A percentile compares a stretch with the other conserved stretches of the same genome.
These are phyloP conservation scores for Lasiodiplodia sp. DNA, from an alignment of 2,329 filamentous ascomycete species.

Conservation along the genomic window DNA sequence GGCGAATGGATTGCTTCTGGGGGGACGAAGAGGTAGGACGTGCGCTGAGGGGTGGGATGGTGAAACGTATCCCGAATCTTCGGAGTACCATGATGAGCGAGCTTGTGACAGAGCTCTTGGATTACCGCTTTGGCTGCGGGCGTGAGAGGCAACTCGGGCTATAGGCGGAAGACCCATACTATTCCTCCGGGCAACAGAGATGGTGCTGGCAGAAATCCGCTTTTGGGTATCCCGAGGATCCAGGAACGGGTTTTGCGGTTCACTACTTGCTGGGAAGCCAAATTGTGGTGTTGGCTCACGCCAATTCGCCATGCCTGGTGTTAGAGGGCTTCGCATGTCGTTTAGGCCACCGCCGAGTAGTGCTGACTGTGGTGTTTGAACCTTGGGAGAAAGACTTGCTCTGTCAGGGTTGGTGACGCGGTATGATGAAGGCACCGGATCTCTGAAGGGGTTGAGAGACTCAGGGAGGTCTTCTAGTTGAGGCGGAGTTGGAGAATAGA, in stretches of 20 bases:
- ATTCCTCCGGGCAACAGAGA: neutral
- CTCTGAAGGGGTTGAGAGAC: slow-evolving; percentile 22
- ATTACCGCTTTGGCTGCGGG: slow-evolving; percentile 1
- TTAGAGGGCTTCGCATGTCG: neutral
- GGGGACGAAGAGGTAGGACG: slow-evolving; percentile 12
- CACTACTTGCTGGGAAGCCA: neutral
- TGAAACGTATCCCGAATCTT: slow-evolving; percentile 25
- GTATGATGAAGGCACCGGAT: slow-evolving; percentile 1
- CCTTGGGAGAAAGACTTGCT: neutral
- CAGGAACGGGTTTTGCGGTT: slow-evolving; percentile 12
- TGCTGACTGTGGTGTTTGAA: neutral
- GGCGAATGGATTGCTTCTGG: slow-evolving; percentile 1
- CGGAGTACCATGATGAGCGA: slow-evolving; percentile 14
- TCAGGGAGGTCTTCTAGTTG: slow-evolving; percentile 10
- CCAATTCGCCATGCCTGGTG: slow-evolving; percentile 14
- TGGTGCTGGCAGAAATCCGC: neutral
- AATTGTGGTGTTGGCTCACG: slow-evolving; percentile 19
- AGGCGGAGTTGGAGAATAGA: slow-evolving; percentile 26
- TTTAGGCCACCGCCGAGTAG: neutral
- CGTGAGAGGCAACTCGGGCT: slow-evolving; percentile 9
- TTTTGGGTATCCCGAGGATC: neutral
- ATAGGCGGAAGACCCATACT: neutral
- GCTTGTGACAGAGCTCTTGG: slow-evolving; percentile 3
- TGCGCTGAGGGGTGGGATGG: slow-evolving; percentile 18
- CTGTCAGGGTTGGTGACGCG: slow-evolving; percentile 23